These are phyloP conservation scores for Aspergillus amoenus DNA, from an alignment of 2,329 filamentous ascomycete genomes.

Conservation along the genomic window DNA sequence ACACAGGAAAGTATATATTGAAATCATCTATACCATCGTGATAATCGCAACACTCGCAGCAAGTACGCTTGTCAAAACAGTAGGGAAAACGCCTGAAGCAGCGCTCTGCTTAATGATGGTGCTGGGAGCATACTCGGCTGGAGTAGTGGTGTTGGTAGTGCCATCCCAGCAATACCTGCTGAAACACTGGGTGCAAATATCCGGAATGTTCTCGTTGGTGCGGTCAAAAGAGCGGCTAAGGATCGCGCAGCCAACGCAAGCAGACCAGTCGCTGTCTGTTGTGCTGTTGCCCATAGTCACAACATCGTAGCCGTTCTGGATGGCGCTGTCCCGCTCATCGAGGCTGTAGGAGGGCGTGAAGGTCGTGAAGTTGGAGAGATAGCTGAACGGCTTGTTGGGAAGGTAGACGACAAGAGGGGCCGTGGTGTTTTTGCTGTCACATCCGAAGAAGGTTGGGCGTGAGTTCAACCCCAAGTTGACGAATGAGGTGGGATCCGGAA, in stretches of 20 bases:
- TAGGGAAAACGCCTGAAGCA: neutral
- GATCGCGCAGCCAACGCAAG: slow-evolving; percentile 85
- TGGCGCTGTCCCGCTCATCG: slow-evolving; percentile 71
- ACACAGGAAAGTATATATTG: neutral
- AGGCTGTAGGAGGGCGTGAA: slow-evolving; percentile 66
- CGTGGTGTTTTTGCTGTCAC: slow-evolving; percentile 65
- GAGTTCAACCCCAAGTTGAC: slow-evolving; percentile 74
- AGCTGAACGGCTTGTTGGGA: slow-evolving; percentile 79
- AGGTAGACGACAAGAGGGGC: slow-evolving; percentile 74
- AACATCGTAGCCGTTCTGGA: slow-evolving; percentile 80
- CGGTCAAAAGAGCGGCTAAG: slow-evolving; percentile 72
- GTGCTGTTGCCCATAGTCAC: slow-evolving; percentile 82
- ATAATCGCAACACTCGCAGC: slow-evolving; percentile 4
- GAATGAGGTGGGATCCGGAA: slow-evolving; percentile 76
- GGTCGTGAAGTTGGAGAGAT: slow-evolving; percentile 75
- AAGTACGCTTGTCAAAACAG: neutral
- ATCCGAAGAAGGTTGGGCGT: slow-evolving; percentile 78
- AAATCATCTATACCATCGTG: slow-evolving; percentile 3
- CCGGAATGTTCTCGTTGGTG: slow-evolving; percentile 67
- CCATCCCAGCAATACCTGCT: slow-evolving; percentile 89
- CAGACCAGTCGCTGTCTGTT: slow-evolving; percentile 70
- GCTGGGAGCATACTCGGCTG: slow-evolving; percentile 10
- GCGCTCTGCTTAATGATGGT: neutral
- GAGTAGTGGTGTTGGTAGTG: slow-evolving; percentile 47
- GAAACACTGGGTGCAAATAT: slow-evolving; percentile 76